A percentile compares a stretch with the other conserved stretches of the same genome.
These are phyloP conservation scores for Ceratocystis diversiconidia DNA, from an alignment of 2,329 filamentous ascomycete genomes.

Conservation along the genomic window DNA sequence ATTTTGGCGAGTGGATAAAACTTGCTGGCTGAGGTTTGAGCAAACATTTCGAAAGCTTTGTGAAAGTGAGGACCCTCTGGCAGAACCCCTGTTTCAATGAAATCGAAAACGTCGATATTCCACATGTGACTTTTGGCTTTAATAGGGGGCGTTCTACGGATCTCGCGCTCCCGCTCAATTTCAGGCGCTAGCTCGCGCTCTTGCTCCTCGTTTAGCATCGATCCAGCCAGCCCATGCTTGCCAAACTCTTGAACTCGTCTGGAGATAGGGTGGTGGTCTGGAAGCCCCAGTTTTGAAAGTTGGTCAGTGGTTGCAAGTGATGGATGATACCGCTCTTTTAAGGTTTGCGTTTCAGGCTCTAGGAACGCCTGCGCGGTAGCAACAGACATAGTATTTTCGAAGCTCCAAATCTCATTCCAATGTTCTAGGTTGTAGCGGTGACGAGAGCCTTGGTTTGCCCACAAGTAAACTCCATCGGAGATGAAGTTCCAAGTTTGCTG, in stretches of 20 bases:
- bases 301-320: too few relatives aligned
- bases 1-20: conserved; percentile 23
- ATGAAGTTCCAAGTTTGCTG: conserved; percentile 40
- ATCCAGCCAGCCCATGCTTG: conserved; percentile 10
- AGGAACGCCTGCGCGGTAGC: conserved; percentile 32
- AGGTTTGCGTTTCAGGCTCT: conserved; percentile 39
- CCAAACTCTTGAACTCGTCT: conserved; percentile 3
- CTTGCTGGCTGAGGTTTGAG: background rate
- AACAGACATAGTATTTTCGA: conserved; percentile 19
- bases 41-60: conserved; percentile 34
- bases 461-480: conserved; percentile 38
- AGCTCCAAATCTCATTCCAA: conserved; percentile 22
- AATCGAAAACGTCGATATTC: conserved; percentile 29
- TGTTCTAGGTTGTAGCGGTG: conserved; percentile 30
- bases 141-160: conserved; percentile 33
- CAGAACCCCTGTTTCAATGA: conserved; percentile 29
- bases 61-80: conserved; percentile 24
- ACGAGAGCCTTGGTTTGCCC: conserved; percentile 44
- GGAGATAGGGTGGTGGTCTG: conserved; percentile 3
- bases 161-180: conserved; percentile 43
- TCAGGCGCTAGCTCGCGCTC: conserved; percentile 55
- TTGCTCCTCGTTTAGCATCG: conserved; percentile 47
- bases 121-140: conserved; percentile 30
- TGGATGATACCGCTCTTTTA: conserved; percentile 40
- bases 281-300: background rate